Percentiles rank a stretch among this genome's conserved stretches.
Conservation (phyloP, 2,329 filamentous ascomycete species). For the Ceratocystis smalleyi region DNA sequence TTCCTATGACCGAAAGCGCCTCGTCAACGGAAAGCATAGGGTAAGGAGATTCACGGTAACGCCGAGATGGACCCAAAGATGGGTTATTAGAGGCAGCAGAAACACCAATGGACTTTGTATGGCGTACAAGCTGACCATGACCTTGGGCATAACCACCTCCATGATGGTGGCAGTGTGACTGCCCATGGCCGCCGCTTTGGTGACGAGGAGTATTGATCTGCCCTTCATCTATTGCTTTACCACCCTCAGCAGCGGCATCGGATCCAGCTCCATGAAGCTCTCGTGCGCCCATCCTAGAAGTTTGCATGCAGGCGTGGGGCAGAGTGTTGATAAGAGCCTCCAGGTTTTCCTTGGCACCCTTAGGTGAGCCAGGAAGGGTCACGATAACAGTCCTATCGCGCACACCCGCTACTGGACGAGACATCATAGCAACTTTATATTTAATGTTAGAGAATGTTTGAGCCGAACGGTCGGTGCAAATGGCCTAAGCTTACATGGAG, state of each 20-base stretch:
- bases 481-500: slow-evolving; percentile 56
- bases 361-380: slow-evolving; percentile 85
- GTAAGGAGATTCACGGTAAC: slow-evolving; percentile 76
- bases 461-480: slow-evolving; percentile 1
- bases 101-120: slow-evolving; percentile 48
- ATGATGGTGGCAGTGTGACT: slow-evolving; percentile 34
- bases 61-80: slow-evolving; percentile 44
- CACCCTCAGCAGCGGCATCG: slow-evolving; percentile 42
- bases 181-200: slow-evolving; percentile 35
- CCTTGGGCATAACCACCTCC: slow-evolving; percentile 44
- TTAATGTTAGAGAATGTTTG: slow-evolving; percentile 12
- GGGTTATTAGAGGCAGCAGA: slow-evolving; percentile 45
- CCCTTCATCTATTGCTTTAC: slow-evolving; percentile 49
- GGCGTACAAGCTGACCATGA: slow-evolving; percentile 53
- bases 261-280: slow-evolving; percentile 58
- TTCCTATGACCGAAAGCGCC: slow-evolving; percentile 56
- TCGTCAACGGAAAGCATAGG: slow-evolving; percentile 80
- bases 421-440: slow-evolving; percentile 81
- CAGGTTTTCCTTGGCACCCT: slow-evolving; percentile 87
- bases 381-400: slow-evolving; percentile 68
- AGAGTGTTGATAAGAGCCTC: slow-evolving; percentile 77
- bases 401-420: slow-evolving; percentile 78
- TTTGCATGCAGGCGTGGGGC: slow-evolving; percentile 87
- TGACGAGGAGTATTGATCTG: slow-evolving; percentile 35
- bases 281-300: slow-evolving; percentile 68